Conservation (phyloP, 208 protist genomes). For the Trypanosoma vivax region DNA sequence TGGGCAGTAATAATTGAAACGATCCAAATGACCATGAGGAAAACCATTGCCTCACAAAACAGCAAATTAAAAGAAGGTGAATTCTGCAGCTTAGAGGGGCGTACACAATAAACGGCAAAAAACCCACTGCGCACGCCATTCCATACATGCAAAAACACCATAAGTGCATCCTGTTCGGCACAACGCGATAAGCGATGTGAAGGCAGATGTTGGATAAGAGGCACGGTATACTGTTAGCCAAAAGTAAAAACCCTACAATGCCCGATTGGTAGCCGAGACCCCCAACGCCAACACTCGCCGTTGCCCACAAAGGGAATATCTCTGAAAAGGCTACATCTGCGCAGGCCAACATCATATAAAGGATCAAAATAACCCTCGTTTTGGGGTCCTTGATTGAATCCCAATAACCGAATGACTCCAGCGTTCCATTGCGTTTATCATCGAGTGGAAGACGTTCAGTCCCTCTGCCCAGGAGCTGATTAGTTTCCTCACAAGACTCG, state of each 20-base stretch:
- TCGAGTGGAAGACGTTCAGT: too few species aligned
- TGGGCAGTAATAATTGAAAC: conserved; percentile 52
- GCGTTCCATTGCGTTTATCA: too few species aligned
- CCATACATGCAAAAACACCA: conserved; percentile 32
- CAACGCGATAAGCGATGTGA: conserved; percentile 21
- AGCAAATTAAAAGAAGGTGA: conserved; percentile 31
- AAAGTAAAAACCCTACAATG: conserved; percentile 30
- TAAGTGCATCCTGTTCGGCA: conserved; percentile 28
- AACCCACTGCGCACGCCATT: conserved; percentile 22
- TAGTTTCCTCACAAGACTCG: too few species aligned
- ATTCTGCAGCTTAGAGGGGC: not conserved
- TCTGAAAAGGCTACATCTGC: conserved; percentile 57
- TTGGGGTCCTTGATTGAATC: conserved; percentile 34
- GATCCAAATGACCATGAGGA: conserved; percentile 54
- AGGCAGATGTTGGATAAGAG: conserved; percentile 38
- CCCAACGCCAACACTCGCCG: conserved; percentile 20
- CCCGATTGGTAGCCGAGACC: conserved; percentile 26
- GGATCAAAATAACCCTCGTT: conserved; percentile 44
- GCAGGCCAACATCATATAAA: conserved; percentile 57
- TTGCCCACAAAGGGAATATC: conserved; percentile 43
- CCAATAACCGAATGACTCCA: conserved; percentile 36
- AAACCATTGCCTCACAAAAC: conserved; percentile 44
- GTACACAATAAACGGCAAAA: conserved; percentile 29
- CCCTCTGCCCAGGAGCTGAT: too few species aligned
- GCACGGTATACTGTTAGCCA: conserved; percentile 39